These are phyloP conservation scores for Rhytidiadelphus loreus DNA, from an alignment of 225 moss, liverwort and hornwort genomes.

Conservation along the genomic window DNA sequence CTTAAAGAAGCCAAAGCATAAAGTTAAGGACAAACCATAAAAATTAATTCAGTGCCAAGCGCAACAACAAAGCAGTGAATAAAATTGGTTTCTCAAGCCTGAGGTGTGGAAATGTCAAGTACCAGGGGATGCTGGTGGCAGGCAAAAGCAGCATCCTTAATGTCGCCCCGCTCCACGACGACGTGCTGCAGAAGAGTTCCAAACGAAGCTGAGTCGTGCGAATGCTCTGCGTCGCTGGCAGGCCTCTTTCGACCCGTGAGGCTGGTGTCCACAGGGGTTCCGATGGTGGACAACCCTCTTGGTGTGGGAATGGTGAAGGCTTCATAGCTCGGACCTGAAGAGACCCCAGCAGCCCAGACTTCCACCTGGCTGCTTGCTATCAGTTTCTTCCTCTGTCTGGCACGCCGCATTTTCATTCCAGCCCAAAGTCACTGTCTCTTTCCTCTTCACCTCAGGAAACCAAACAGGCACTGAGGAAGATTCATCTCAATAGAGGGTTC, in stretches of 20 bases:
- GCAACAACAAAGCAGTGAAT: not conserved
- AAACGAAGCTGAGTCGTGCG: conserved; percentile 11
- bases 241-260: conserved; percentile 15
- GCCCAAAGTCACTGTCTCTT: not conserved
- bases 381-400: conserved; percentile 14
- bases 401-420: conserved; percentile 24
- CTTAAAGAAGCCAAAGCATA: not conserved
- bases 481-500: not conserved
- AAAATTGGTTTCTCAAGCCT: not conserved
- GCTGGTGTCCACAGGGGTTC: conserved; percentile 3
- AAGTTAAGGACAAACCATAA: not conserved
- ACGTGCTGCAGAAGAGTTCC: conserved; percentile 9
- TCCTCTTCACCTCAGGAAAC: not conserved
- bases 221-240: conserved; percentile 14
- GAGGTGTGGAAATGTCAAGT: not conserved
- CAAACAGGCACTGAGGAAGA: not conserved
- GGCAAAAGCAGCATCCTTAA: not conserved
- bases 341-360: conserved; percentile 9
- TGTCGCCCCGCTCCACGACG: not conserved
- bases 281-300: conserved; percentile 1
- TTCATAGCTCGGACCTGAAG: conserved; percentile 31
- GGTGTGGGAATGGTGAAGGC: conserved; percentile 27
- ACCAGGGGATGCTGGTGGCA: conserved; percentile 4
- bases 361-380: conserved; percentile 8
- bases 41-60: not conserved